Base-by-base conservation (phyloP, 1,139 yeast genomes). In the Pneumocystis sp. region DNA sequence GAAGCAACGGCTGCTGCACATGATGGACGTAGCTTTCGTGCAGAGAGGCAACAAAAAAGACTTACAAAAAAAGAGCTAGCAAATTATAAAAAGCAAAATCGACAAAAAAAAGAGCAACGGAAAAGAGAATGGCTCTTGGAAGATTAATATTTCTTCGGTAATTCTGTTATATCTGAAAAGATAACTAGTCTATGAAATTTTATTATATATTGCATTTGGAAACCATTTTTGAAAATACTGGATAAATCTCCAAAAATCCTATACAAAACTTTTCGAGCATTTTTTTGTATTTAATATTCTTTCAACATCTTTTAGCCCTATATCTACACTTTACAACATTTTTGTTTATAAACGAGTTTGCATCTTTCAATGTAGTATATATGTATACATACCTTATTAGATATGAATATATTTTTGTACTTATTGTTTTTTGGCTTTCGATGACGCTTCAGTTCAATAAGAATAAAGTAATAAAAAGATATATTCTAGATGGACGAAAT, bases 31-130 rank as follows among this genome's bases (percentile, higher is more conserved):
- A 69, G 70, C 35, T 65, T 68, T 63, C 66, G 62, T 63, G 69
- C 70, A 10, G 70, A 67, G 61, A 68, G 73, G 34, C 69, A 68
- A 56, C 67, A 63, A 35, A 62, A 63, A 8, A 69, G 69, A 64
- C 68, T 69, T 6, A 59, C 73, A 5, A 73, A 72, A 63, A 66
- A 67, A 50, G 73, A 73, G 59, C 34, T 72, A 35, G 70, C 70
- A 65, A 64, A 66, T 42, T 73, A 69, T 61, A 70, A 69, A 40
- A 62, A 68, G 65, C 68, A 66, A 61, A 67, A 69, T 64, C 66
- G 69, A 65, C 73, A 72, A 60, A 66, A 66, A 63, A 71, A 71
- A 64, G 73, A 71, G 42, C 78, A 39, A 7, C 29, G 61, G 6
- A 59, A 59, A 42, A 59, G 61, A 31, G 61, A 42, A 21, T 59